Percentiles rank a stretch among this genome's conserved stretches.
Conservation (phyloP, 257 asterid species). For the Phtheirospermum japonicum region DNA sequence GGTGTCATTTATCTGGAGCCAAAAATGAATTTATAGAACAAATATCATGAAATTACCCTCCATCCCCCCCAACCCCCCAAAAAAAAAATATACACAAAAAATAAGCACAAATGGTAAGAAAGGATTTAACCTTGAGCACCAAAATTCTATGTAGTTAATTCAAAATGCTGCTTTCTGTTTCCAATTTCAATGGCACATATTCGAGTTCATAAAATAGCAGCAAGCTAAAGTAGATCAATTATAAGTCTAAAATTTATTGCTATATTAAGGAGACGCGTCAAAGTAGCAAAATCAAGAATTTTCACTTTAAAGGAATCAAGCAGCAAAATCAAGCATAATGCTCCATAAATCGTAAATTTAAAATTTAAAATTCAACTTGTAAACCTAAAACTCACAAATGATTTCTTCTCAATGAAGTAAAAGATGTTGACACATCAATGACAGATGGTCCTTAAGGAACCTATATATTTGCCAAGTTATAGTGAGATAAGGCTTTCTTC, state of each 20-base stretch:
- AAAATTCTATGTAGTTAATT: neutral
- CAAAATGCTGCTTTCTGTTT: neutral
- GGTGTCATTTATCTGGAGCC: slow-evolving; percentile 1
- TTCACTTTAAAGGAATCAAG: neutral
- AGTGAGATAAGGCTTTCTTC: too few species aligned
- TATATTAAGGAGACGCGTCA: neutral
- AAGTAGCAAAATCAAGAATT: neutral
- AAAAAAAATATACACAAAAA: too few species aligned
- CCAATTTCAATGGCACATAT: too few species aligned
- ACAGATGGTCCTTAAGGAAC: too few species aligned
- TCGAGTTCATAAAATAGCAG: too few species aligned
- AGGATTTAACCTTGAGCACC: slow-evolving; percentile 1
- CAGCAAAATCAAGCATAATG: slow-evolving; percentile 18
- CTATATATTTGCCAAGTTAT: too few species aligned
- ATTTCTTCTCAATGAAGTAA: too few species aligned
- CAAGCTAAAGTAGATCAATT: too few species aligned
- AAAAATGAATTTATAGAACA: too few species aligned
- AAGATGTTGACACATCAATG: too few species aligned
- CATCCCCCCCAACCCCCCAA: too few species aligned
- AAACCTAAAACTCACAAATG: neutral
- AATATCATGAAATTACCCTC: neutral
- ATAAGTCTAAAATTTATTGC: slow-evolving; percentile 4
- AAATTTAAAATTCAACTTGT: neutral
- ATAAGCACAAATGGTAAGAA: neutral
- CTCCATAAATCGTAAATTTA: neutral